These are phyloP conservation scores for Hypoxylon fuscum DNA, from an alignment of 495 filamentous ascomycete species.

Conservation along the genomic window DNA sequence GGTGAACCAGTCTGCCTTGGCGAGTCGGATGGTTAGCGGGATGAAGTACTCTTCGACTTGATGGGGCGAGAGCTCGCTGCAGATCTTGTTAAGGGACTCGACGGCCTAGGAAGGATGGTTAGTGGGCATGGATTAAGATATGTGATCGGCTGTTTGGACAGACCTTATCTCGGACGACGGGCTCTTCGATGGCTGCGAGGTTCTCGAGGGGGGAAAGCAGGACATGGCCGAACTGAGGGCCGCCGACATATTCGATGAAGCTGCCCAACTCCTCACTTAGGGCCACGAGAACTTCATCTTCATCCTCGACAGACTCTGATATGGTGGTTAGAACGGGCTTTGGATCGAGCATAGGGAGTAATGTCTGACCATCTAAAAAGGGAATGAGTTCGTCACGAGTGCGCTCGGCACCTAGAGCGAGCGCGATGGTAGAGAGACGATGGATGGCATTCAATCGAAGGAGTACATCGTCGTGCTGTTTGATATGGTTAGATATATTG, in stretches of 20 bases:
- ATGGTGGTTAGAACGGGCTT: constrained; percentile 33
- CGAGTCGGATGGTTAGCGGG: constrained; percentile 90
- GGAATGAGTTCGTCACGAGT: constrained; percentile 98
- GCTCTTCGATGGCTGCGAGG: constrained; percentile 96
- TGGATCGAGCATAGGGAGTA: constrained; percentile 28
- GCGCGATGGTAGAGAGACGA: constrained; percentile 95
- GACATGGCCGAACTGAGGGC: constrained; percentile 92
- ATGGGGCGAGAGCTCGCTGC: constrained; percentile 83
- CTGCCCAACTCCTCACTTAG: constrained; percentile 94
- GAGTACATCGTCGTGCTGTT: constrained; percentile 96
- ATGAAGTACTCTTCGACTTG: constrained; percentile 98
- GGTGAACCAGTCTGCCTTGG: constrained; percentile 99
- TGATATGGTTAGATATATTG: constrained; percentile 30
- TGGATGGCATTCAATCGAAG: constrained; percentile 98
- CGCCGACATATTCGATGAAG: constrained; percentile 98
- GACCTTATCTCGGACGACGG: constrained; percentile 96
- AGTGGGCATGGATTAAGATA: constrained; percentile 13
- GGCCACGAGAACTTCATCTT: constrained; percentile 97
- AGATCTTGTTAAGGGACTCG: constrained; percentile 99
- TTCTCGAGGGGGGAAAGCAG: constrained; percentile 97
- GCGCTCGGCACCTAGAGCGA: constrained; percentile 92
- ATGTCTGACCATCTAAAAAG: constrained; percentile 87
- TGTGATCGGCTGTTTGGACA: constrained; percentile 19
- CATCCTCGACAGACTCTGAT: constrained; percentile 96
- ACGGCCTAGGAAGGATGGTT: constrained; percentile 72